Evolutionary conservation across 2,329 filamentous ascomycete species (phyloP), one percentile per base, ranked within the genome.

Genomic region (Aspergillus glaucus): DNA sequence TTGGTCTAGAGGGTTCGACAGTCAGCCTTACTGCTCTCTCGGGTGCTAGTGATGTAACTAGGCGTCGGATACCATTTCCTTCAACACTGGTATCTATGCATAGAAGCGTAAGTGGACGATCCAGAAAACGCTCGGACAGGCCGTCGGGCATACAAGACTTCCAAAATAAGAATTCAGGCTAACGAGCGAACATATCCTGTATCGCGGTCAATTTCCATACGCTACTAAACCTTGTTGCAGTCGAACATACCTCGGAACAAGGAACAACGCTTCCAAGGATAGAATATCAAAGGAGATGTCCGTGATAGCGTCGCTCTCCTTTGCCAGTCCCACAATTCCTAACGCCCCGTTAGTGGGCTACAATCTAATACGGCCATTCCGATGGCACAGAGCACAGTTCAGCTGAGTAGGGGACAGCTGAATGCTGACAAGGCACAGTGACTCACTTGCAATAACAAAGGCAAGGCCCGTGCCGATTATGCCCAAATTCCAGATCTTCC

Each of bases 121-220:
- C 56, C 42, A 34, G 42, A 52, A 42, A 12, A 43, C 3, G 21
- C 12, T 19, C 21, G 19, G 39, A 6, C 22, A 14, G 14, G 44
- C 28, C 36, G 48, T 54, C 54, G 49, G 36, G 62, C 66, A 45
- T 62, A 69, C 66, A 51, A 71, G 52, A 51, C 62, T 69, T 50
- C 67, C 91, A 79, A 93, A 96, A 65, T 94, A 95, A 1, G 88
- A 88, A 59, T 89, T 89, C 55, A 96, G 69, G 63, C 87, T 92
- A 54, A 95, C 77, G 46, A 96, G 79, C 12, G 90, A 94, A 71
- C 86, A 95, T 57, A 95, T 86, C 51, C 88, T 85, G 53, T 53
- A 37, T 44, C 28, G 48, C 15, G 30, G 24, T 47, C 37, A 30
- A 10, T 12, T 12, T 12, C 9, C 26, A 30, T 9, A 12, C 26